Percentiles rank a stretch among this genome's conserved stretches.
Conservation (phyloP, 805 yeast species). For the Nakazawaea anatomiae region DNA sequence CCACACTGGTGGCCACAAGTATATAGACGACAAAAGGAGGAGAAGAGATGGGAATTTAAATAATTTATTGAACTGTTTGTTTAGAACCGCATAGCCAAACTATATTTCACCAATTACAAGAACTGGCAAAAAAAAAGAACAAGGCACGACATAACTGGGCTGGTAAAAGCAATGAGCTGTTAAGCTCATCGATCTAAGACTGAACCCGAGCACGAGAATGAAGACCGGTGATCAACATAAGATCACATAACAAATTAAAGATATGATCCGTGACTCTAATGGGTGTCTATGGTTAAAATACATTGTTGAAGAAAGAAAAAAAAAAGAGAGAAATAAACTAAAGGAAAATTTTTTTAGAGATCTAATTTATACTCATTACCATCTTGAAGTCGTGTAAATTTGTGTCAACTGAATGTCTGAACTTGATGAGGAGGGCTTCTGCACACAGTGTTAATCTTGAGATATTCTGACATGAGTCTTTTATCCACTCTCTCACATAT, state of each 20-base stretch:
- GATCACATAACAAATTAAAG: constrained; percentile 40
- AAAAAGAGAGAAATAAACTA: background rate
- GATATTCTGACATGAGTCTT: too few species aligned
- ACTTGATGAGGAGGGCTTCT: background rate
- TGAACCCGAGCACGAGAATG: constrained; percentile 84
- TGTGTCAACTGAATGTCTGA: background rate
- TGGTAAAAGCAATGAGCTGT: constrained; percentile 31
- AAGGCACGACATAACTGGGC: constrained; percentile 49
- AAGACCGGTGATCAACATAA: constrained; percentile 28
- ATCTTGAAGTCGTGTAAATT: background rate
- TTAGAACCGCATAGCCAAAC: constrained; percentile 68
- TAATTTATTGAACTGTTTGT: constrained; percentile 40
- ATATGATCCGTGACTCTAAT: constrained; percentile 64
- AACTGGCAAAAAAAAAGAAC: constrained; percentile 13
- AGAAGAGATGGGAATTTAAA: background rate
- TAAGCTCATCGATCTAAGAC: constrained; percentile 61
- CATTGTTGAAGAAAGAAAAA: constrained; percentile 27
- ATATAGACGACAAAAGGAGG: too few species aligned
- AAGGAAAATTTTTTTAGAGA: constrained; percentile 9
- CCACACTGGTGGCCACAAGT: too few species aligned
- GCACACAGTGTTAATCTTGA: too few species aligned
- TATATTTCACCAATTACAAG: constrained; percentile 14
- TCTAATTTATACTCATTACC: constrained; percentile 5
- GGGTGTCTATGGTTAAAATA: constrained; percentile 72
- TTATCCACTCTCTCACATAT: too few species aligned